Base-by-base conservation (phyloP, 345 rosid species). In the Turnera subulata region DNA sequence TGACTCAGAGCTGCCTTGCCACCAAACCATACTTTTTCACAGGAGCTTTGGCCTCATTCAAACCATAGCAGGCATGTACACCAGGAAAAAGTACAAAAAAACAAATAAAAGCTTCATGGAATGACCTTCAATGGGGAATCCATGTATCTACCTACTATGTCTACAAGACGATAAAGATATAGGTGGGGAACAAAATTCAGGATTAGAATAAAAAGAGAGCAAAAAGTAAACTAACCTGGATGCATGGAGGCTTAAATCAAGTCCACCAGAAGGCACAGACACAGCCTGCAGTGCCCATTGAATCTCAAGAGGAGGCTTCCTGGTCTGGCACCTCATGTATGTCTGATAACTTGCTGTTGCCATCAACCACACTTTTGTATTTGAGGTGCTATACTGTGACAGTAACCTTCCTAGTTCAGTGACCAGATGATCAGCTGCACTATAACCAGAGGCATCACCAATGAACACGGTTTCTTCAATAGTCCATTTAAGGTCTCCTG, bases 341-440 rank as follows among this genome's bases (percentile, higher is more conserved):
- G 98, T 91, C 74, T 93, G 96, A 39, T 94, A 93, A 53, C 96
- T 89, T 13, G 99, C 99, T 19, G 88, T 85, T 15, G 94, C 97
- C 47, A 89, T 83, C 72, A 93, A 65, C 84, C 94, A 87, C 37
- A 93, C 53, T 64, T 69, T 77, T n/a, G 74, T 79, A 18, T 65
- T 62, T 11, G 37, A 35, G 17, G 19, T 48, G 14, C 67, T 68
- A 37, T 70, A 81, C 63, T 76, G 76, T 25, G 55, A 69, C 73
- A 85, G 19, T 61, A 91, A 61, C 75, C 70, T 82, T 63, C 68
- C 73, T 81, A 86, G 78, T 81, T 86, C 93, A n/a, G 58, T 68
- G 79, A 84, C 83, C 82, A 93, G 5, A 73, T 75, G 6, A 72
- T 57, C 47, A 77, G 74, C 55, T 80, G 85, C 0, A 67, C 82